These are phyloP conservation scores for Colletotrichum gloeosporioides DNA, from an alignment of 2,329 filamentous ascomycete genomes.

Conservation along the genomic window DNA sequence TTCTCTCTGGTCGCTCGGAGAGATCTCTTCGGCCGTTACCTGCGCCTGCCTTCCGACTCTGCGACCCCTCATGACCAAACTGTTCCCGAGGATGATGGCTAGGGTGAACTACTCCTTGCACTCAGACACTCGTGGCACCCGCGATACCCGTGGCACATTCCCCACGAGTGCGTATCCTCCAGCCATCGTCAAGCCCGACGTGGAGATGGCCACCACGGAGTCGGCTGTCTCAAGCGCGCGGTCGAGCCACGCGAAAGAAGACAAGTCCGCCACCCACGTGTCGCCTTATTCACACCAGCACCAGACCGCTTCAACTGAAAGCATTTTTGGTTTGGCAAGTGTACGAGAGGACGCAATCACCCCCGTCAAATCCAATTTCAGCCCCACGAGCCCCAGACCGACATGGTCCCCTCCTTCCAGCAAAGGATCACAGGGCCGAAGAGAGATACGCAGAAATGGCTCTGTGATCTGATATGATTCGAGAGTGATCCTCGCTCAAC, in stretches of 20 bases:
- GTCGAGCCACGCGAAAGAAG: neutral
- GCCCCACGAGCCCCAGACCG: neutral
- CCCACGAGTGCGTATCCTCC: neutral
- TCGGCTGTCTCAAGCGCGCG: neutral
- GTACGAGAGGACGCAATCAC: constrained; percentile 1
- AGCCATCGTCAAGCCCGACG: neutral
- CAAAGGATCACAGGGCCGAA: neutral
- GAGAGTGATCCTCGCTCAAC: neutral
- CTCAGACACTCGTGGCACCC: constrained; percentile 3
- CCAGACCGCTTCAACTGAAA: neutral
- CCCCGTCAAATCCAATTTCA: neutral
- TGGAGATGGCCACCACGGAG: neutral
- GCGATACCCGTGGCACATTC: neutral
- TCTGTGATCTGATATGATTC: neutral
- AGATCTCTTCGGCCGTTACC: constrained; percentile 25
- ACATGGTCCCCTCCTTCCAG: neutral
- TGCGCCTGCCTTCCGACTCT: constrained; percentile 29
- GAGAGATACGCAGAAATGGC: neutral
- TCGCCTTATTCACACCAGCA: constrained; percentile 3
- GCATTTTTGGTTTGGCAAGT: constrained; percentile 10
- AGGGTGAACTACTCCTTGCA: constrained; percentile 10
- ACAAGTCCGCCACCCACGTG: neutral
- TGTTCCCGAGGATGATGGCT: constrained; percentile 11
- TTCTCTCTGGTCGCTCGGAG: constrained; percentile 27
- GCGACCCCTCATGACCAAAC: constrained; percentile 24